A percentile compares a stretch with the other conserved stretches of the same genome.
These are phyloP conservation scores for Colletotrichum chrysophilum DNA, from an alignment of 2,329 filamentous ascomycete genomes.

Conservation along the genomic window DNA sequence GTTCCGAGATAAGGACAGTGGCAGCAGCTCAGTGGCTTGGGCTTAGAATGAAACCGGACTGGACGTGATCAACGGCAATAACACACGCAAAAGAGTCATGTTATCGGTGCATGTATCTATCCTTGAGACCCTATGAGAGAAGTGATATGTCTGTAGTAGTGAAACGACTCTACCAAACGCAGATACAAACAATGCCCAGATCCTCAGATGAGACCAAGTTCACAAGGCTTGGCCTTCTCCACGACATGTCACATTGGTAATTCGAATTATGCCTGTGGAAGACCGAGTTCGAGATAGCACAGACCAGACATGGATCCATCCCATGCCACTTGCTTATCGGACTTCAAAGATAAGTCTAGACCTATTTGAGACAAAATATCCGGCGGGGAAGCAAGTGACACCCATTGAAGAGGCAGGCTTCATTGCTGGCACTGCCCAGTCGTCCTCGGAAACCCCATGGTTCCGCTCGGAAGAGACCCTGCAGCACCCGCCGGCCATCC, in stretches of 20 bases:
- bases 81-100: background rate
- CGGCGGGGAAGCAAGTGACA: background rate
- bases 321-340: background rate
- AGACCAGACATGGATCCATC: background rate
- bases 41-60: background rate
- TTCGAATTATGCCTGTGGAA: background rate
- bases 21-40: background rate
- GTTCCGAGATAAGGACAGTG: background rate
- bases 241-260: background rate
- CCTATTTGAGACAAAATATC: background rate
- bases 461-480: conserved; percentile 10
- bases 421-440: background rate
- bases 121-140: background rate
- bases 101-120: background rate
- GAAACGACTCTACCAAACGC: background rate
- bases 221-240: background rate
- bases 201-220: background rate
- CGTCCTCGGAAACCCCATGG: background rate
- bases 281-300: background rate
- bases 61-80: background rate
- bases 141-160: background rate
- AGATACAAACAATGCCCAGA: background rate
- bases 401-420: background rate
- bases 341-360: background rate
- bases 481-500: background rate